Conservation (phyloP, 2,329 filamentous ascomycete genomes). For the Colletotrichum sp. region DNA sequence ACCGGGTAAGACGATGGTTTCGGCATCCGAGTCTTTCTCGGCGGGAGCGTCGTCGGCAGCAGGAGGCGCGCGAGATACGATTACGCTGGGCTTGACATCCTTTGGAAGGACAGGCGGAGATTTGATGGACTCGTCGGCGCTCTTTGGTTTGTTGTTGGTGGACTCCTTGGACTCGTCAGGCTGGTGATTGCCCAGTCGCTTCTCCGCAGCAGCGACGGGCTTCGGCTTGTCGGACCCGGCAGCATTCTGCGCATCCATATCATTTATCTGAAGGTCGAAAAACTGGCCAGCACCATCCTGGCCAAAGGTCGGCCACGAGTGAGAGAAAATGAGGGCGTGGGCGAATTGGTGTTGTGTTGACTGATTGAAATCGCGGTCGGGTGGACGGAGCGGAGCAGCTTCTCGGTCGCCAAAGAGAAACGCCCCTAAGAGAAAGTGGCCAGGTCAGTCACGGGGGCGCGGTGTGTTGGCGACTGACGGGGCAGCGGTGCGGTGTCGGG, state of each 20-base stretch:
- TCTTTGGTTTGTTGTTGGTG: conserved; percentile 12
- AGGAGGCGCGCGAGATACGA: conserved; percentile 29
- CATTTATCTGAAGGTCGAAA: conserved; percentile 61
- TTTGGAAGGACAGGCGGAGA: not conserved
- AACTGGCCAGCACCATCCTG: conserved; percentile 65
- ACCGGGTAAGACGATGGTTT: conserved; percentile 72
- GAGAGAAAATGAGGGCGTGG: conserved; percentile 8
- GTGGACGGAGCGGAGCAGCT: not conserved
- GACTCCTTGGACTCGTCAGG: conserved; percentile 26
- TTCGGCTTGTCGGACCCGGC: conserved; percentile 66
- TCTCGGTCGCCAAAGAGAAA: conserved; percentile 3
- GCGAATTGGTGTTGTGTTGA: conserved; percentile 11
- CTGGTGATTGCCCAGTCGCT: conserved; percentile 37
- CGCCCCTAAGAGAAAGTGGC: conserved; percentile 19
- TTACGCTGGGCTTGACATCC: conserved; percentile 25
- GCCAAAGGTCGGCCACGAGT: conserved; percentile 44
- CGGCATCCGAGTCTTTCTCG: conserved; percentile 73
- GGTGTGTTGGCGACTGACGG: not conserved
- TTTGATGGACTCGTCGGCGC: conserved; percentile 17
- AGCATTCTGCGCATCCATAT: conserved; percentile 74
- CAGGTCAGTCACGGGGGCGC: conserved; percentile 18
- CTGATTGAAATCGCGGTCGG: not conserved
- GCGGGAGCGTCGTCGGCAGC: conserved; percentile 46
- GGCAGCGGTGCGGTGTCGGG: not conserved
- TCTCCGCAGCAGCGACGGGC: conserved; percentile 58